These are phyloP conservation scores for Amylocarpus encephaloides DNA, from an alignment of 2,329 filamentous ascomycete genomes.

Conservation along the genomic window DNA sequence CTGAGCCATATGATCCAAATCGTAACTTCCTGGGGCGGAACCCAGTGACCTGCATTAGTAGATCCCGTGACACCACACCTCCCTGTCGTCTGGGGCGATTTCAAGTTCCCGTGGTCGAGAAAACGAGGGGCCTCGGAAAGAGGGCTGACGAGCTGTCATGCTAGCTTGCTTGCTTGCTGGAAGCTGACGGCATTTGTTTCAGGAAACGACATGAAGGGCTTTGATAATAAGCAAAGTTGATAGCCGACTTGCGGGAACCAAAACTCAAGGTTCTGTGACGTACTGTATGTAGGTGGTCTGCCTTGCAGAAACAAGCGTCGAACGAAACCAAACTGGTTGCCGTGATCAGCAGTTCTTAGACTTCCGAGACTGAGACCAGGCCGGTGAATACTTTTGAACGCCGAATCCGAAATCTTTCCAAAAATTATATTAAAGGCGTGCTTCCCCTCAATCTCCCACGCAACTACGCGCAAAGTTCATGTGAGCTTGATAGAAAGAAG, in stretches of 20 bases:
- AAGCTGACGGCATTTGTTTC: not conserved
- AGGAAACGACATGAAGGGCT: not conserved
- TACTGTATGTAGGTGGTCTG: not conserved
- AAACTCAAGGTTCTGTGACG: no score
- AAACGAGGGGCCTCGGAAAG: not conserved
- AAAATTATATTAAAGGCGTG: not conserved
- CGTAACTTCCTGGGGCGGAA: slow-evolving; percentile 4
- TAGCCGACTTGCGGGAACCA: no score
- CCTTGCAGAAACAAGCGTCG: slow-evolving; percentile 3
- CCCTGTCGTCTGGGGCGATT: slow-evolving; percentile 1
- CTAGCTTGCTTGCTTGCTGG: slow-evolving; percentile 3
- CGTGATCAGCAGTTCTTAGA: slow-evolving; percentile 9
- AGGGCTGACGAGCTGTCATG: not conserved
- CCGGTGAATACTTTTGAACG: not conserved
- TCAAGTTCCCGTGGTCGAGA: not conserved
- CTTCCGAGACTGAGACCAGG: not conserved
- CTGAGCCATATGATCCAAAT: not conserved
- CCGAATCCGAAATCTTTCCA: not conserved
- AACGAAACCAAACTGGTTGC: not conserved
- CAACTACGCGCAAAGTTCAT: not conserved
- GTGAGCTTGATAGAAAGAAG: not conserved
- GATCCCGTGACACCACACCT: no score
- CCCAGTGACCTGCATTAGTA: slow-evolving; percentile 14
- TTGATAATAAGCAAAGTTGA: no score
- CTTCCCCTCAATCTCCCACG: not conserved